Conservation (phyloP, 257 asterid species). For the Solanum clarkiae region DNA sequence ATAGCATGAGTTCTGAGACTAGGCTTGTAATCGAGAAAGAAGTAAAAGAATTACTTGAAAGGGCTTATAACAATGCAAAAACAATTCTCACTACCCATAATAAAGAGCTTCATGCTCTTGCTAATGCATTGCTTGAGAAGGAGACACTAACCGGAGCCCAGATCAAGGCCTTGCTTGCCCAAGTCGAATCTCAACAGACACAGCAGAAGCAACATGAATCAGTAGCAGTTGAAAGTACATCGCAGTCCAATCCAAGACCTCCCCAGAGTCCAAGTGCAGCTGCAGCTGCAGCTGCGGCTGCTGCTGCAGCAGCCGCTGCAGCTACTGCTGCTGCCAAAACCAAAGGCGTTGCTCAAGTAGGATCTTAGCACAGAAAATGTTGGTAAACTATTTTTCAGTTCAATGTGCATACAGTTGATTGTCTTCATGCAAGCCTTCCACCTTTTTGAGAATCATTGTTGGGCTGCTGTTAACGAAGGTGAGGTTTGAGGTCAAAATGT, state of each 20-base stretch:
- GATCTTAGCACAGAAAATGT: constrained; percentile 27
- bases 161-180: constrained; percentile 51
- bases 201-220: constrained; percentile 20
- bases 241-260: constrained; percentile 22
- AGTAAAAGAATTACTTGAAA: constrained; percentile 46
- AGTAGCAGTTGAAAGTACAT: constrained; percentile 15
- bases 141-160: constrained; percentile 76
- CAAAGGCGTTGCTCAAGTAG: constrained; percentile 63
- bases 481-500: background rate
- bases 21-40: constrained; percentile 64
- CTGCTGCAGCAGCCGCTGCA: constrained; percentile 32
- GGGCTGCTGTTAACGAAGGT: background rate
- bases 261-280: constrained; percentile 40
- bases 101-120: constrained; percentile 73
- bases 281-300: constrained; percentile 50
- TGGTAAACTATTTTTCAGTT: background rate
- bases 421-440: background rate
- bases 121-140: constrained; percentile 62
- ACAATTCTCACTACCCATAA: constrained; percentile 40
- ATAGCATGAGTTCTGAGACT: constrained; percentile 89
- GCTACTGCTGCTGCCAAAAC: constrained; percentile 59
- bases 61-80: constrained; percentile 64
- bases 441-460: background rate
- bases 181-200: constrained; percentile 26
- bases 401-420: background rate